Evolutionary conservation across 2,329 filamentous ascomycete genomes (phyloP), one percentile per base, ranked within the genome.

Genomic region (Lomentospora prolificans): DNA sequence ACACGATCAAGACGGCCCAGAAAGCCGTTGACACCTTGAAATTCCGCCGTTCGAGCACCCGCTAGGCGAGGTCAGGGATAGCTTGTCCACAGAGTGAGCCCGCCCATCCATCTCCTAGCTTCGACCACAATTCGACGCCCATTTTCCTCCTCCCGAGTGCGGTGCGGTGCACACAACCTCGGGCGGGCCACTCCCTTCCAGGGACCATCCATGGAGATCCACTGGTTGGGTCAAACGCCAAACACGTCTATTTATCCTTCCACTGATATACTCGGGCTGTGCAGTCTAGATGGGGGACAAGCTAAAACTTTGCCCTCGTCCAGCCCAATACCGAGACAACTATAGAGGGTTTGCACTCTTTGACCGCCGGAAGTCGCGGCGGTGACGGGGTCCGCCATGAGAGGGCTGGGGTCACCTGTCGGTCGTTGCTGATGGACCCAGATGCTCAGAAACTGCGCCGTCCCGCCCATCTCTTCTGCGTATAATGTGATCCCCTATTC

Each of bases 111-210:
- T 48, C 44, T 25, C 44, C 24, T 48, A 46, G n/a, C 6, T 2
- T 48, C 24, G 44, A 22, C 14, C 44, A 48, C 7, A 5, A 25
- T n/a, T 48, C 44, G 17, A 48, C 17, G 44, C 44, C 44, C 44
- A 10, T 6, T 4, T 17, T 12, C 44, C 17, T 48, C 44, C 22
- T 22, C 17, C 22, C 44, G 17, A 22, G 22, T 19, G 17, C 17
- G 44, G 44, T 25, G 44, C 12, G 10, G 22, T 48, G 44, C 44
- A 48, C 44, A 25, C 44, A 48, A 27, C 10, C 44, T 25, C 44
- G 44, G 44, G 44, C 44, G 44, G 44, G 44, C 22, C 44, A 22
- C 22, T 48, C 44, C 44, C 44, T 25, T 48, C 44, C 44, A 48
- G 12, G 44, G 22, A 48, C 10, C 44, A 48, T 22, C 10, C 22